Evolutionary conservation across 768 basidiomycete species (phyloP).

Genomic region (Tylopilus subfusipes): DNA sequence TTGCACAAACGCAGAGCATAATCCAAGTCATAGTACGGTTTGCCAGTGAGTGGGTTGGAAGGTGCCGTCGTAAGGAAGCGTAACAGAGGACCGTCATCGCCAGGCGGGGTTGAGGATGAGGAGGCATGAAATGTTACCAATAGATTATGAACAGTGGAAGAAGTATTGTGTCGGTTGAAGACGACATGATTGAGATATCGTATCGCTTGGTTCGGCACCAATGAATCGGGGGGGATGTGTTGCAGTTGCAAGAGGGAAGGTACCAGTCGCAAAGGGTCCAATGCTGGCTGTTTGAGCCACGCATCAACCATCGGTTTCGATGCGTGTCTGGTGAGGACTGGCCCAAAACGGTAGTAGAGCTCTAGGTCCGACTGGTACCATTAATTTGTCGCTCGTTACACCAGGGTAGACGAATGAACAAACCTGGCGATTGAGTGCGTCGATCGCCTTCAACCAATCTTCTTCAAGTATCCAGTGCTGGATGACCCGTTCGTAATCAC

Average conservation of each 20-base stretch:
- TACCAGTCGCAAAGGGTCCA: constrained; percentile 82
- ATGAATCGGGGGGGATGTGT: constrained; percentile 64
- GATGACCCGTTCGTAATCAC: constrained; percentile 80
- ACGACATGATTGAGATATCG: constrained; percentile 85
- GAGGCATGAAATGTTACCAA: constrained; percentile 83
- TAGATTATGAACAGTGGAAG: constrained; percentile 89
- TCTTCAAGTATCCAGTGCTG: constrained; percentile 93
- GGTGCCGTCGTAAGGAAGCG: constrained; percentile 84
- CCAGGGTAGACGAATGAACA: constrained; percentile 1
- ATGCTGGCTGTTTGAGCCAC: constrained; percentile 78
- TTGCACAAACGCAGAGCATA: constrained; percentile 94
- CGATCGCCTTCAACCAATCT: constrained; percentile 87
- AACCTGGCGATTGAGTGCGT: constrained; percentile 87
- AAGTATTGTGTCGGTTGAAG: constrained; percentile 75
- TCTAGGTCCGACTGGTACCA: constrained; percentile 67
- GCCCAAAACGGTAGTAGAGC: constrained; percentile 89
- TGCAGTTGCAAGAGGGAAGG: constrained; percentile 85
- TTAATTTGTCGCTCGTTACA: not conserved
- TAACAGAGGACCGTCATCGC: constrained; percentile 75
- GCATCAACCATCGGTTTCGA: constrained; percentile 90
- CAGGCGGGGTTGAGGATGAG: constrained; percentile 40
- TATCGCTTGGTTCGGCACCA: constrained; percentile 81
- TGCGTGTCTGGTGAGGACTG: constrained; percentile 80
- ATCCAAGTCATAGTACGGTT: constrained; percentile 95
- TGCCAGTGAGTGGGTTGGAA: constrained; percentile 73